Conservation (phyloP, 768 basidiomycete genomes). For the Naganishia onofrii region DNA sequence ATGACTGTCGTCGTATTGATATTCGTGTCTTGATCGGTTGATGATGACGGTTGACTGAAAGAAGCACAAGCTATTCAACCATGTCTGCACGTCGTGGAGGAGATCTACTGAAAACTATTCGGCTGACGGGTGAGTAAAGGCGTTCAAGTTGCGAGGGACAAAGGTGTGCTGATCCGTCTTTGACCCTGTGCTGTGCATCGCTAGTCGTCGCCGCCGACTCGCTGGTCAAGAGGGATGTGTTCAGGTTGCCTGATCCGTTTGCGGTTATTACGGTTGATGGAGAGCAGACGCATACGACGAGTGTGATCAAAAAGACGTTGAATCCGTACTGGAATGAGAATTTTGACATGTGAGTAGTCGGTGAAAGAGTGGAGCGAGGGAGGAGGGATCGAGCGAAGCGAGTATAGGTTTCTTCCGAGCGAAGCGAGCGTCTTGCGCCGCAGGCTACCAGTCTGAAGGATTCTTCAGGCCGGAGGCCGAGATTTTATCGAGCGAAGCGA, state of each 20-base stretch:
- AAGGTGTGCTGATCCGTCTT: not conserved
- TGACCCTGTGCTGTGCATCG: not conserved
- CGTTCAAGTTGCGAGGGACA: not conserved
- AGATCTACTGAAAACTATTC: slow-evolving; percentile 9
- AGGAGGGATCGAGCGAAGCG: slow-evolving; percentile 10
- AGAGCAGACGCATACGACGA: slow-evolving; percentile 94
- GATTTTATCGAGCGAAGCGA: slow-evolving; percentile 7
- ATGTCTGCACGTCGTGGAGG: slow-evolving; percentile 21
- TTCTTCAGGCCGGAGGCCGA: no score
- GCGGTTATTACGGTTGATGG: slow-evolving; percentile 98
- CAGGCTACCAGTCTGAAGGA: no score
- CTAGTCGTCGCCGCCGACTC: slow-evolving; percentile 76
- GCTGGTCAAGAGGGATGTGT: slow-evolving; percentile 54
- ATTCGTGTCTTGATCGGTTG: not conserved
- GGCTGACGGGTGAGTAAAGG: slow-evolving; percentile 4
- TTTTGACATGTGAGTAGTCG: slow-evolving; percentile 90
- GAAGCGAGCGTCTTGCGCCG: not conserved
- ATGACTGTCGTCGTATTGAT: not conserved
- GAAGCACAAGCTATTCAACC: not conserved
- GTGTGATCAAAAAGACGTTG: slow-evolving; percentile 79
- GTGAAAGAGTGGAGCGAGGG: no score
- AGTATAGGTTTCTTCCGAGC: no score
- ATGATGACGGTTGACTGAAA: not conserved
- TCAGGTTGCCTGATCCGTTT: slow-evolving; percentile 94
- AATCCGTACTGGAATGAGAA: slow-evolving; percentile 58